These are phyloP conservation scores for Logfia minima DNA, from an alignment of 129 eudicot species.

Conservation along the genomic window DNA sequence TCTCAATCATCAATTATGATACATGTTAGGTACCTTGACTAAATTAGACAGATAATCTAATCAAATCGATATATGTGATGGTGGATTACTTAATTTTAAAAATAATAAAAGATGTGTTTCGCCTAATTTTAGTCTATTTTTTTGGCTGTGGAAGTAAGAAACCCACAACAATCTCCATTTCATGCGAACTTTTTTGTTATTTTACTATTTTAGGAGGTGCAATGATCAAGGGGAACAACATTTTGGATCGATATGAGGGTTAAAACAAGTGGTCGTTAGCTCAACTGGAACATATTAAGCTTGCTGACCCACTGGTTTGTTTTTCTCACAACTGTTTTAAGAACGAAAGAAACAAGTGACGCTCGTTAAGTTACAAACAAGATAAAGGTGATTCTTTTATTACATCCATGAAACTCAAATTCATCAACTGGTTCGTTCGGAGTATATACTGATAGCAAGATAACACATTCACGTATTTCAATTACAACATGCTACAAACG, in stretches of 20 bases:
- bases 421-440: conserved; percentile 21
- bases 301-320: not conserved
- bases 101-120: too few species aligned
- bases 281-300: not conserved
- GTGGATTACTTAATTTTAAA: too few species aligned
- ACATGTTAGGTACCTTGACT: too few species aligned
- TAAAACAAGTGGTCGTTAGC: not conserved
- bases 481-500: conserved; percentile 15
- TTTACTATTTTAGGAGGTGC: not conserved
- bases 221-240: not conserved
- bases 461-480: conserved; percentile 20
- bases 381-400: conserved; percentile 20
- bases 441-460: conserved; percentile 7
- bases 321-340: not conserved
- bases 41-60: too few species aligned
- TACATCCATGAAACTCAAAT: conserved; percentile 22
- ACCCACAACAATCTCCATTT: too few species aligned
- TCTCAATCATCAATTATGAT: too few species aligned
- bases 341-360: not conserved
- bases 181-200: not conserved
- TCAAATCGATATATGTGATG: too few species aligned
- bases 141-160: too few species aligned
- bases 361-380: conserved; percentile 1
- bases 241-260: not conserved
- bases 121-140: too few species aligned